Conservation (phyloP, 2,329 filamentous ascomycete genomes). For the Aureobasidium sp. region DNA sequence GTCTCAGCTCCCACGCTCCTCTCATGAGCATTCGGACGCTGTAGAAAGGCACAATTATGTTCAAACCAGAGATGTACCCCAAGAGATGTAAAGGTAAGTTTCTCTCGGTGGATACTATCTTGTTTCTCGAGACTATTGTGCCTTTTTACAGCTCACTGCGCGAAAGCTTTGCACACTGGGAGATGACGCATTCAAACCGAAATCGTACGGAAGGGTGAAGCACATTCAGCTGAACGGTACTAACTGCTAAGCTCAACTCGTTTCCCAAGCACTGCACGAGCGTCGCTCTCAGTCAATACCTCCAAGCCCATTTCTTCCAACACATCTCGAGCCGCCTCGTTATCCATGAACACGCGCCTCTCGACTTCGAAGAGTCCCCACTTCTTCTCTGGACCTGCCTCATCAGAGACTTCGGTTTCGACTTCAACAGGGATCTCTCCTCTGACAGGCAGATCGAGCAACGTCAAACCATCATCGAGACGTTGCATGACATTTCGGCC, state of each 20-base stretch:
- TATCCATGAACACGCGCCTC: conserved; percentile 36
- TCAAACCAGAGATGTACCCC: too few relatives aligned
- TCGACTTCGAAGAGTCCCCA: conserved; percentile 39
- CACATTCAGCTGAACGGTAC: not conserved
- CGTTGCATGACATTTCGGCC: conserved; percentile 50
- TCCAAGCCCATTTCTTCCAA: conserved; percentile 55
- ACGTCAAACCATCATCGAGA: conserved; percentile 55
- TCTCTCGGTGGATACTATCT: too few relatives aligned
- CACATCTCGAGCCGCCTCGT: conserved; percentile 39
- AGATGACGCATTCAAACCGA: not conserved
- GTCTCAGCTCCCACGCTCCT: too few relatives aligned
- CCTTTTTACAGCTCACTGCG: too few relatives aligned
- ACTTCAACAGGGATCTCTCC: conserved; percentile 25
- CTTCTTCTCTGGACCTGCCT: conserved; percentile 14
- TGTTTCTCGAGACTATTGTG: too few relatives aligned
- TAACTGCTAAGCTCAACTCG: conserved; percentile 50
- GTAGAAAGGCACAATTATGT: too few relatives aligned
- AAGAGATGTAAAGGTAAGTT: too few relatives aligned
- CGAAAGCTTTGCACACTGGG: too few relatives aligned
- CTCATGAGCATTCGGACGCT: too few relatives aligned
- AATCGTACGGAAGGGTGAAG: not conserved
- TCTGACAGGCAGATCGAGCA: conserved; percentile 56
- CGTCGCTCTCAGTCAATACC: conserved; percentile 53
- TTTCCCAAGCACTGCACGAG: conserved; percentile 56
- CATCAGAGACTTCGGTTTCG: conserved; percentile 15